phyloP scores from a whole-genome alignment of 2,329 filamentous ascomycete species.

The Dactylellina haptotyla region DNA sequence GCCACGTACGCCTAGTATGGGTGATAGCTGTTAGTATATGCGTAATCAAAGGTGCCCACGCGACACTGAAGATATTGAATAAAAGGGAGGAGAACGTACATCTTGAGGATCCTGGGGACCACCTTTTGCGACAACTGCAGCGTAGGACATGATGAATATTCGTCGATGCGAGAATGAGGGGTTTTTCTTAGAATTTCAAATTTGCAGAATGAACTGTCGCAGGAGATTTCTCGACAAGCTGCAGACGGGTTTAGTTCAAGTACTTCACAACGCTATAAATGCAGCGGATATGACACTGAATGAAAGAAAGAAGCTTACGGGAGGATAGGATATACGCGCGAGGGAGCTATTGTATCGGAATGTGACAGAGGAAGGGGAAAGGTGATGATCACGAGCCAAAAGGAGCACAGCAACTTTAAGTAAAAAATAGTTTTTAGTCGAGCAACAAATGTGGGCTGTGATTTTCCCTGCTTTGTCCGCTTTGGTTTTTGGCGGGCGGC shows the following conservation, averaged over 20 bases:
- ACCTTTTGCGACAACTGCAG: conserved; percentile 39
- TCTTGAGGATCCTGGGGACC: conserved; percentile 50
- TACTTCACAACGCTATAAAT: no score
- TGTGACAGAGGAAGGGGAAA: conserved; percentile 7
- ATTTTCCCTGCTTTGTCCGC: conserved; percentile 33
- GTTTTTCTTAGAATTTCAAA: conserved; percentile 1
- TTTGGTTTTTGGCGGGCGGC: conserved; percentile 29
- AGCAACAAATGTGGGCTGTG: neutral
- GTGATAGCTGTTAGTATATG: conserved; percentile 3
- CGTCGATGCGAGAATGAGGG: conserved; percentile 17
- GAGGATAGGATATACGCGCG: no score
- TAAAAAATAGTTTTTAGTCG: neutral
- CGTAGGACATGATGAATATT: conserved; percentile 33
- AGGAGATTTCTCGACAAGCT: neutral
- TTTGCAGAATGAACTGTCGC: neutral
- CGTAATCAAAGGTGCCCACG: neutral
- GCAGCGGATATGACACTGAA: no score
- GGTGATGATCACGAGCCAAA: conserved; percentile 41
- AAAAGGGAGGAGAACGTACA: conserved; percentile 10
- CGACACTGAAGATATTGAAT: neutral
- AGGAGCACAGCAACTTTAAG: neutral
- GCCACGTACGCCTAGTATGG: conserved; percentile 27
- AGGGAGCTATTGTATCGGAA: neutral
- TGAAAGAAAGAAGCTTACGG: no score
- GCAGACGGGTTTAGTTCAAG: no score